Evolutionary conservation across 2,329 filamentous ascomycete genomes (phyloP), one percentile per base, ranked within the genome.

Genomic region (Scedosporium boydii): DNA sequence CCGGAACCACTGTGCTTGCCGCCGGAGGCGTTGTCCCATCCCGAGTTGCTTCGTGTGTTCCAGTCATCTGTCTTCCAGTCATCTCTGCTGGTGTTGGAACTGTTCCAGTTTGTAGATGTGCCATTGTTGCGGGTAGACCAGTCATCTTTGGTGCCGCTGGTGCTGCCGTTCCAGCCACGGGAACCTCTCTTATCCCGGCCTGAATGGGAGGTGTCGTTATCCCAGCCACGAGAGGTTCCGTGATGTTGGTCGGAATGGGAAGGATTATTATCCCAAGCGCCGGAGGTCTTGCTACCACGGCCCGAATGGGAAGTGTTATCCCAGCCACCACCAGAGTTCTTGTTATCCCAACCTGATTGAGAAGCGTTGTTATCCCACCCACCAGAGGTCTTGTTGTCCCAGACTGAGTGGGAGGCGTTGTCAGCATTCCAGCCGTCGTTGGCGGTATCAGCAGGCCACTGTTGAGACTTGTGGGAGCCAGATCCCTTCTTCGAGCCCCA

Each of bases 191-290:
- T 18, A 16, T 57, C 34, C 26, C 14, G 16, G 14, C 53, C 23
- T 4, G 21, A 26, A 29, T 57, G 26, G 38, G 7, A 48, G 29
- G 27, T 38, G 60, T 51, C 29, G 48, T 57, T 61, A 27, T 48
- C 61, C 58, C 61, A 63, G 7, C 21, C 46, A 12, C 21, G 62
- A 29, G 48, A 38, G 55, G 56, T 26, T 14, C n/a, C 29, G 34
- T 41, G 26, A 21, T 27, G 7, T 34, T 14, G 46, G 27, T 48
- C 53, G 4, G 21, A 27, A 6, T 56, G 18, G 7, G 53, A 16
- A 48, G 44, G 10, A 46, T 46, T 46, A 16, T 23, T 48, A 48
- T n/a, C 44, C 44, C 44, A 48, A n/a, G 16, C 44, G 14, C 21
- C 21, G 1, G 44, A 23, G 44, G 44, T 23, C 16, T 23, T 48